Evolutionary conservation across 306 rosid genomes (phyloP), one percentile per base, ranked within the genome.

Genomic region (Sesbania bispinosa): DNA sequence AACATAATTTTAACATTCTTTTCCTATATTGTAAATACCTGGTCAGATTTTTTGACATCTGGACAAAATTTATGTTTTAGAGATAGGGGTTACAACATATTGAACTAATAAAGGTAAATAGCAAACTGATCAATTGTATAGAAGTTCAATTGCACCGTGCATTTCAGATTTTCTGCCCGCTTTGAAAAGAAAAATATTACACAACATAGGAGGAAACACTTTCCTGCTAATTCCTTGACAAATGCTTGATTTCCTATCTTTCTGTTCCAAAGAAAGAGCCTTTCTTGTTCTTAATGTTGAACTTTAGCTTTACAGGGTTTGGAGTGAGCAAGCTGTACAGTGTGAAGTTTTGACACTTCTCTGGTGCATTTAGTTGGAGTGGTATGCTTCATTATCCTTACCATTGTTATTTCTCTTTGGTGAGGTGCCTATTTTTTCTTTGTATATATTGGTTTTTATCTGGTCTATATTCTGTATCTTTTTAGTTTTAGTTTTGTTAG

Each of bases 1-100:
- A 57, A 1, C n/a, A n/a, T 35, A 7, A 35, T 9, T 1, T 6
- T 64, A 45, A 29, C 11, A 57, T 70, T 62, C 24, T 23, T 41
- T 64, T 58, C 78, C 63, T 11, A 20, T 30, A 61, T 52, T 38
- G 32, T 13, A 69, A 77, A 73, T 63, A 71, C 39, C 29, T 47
- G 50, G 10, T 47, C 67, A 62, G 50, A 51, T 67, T 53, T 67
- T 39, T 2, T 11, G 27, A 59, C 51, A 16, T 57, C 29, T 48
- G n/a, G 41, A 62, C 30, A 51, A 41, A 30, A 35, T 50, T 51
- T 47, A 45, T 61, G 36, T 19, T 45, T 43, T 26, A 38, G 18
- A 23, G 32, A 45, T 30, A 32, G 65, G 66, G 42, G 21, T 24
- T 52, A 53, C 41, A 57, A 18, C 48, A 20, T 36, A 53, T 18